Base-by-base conservation (phyloP, 2,329 filamentous ascomycete genomes). In the Neoarthrinium moseri region DNA sequence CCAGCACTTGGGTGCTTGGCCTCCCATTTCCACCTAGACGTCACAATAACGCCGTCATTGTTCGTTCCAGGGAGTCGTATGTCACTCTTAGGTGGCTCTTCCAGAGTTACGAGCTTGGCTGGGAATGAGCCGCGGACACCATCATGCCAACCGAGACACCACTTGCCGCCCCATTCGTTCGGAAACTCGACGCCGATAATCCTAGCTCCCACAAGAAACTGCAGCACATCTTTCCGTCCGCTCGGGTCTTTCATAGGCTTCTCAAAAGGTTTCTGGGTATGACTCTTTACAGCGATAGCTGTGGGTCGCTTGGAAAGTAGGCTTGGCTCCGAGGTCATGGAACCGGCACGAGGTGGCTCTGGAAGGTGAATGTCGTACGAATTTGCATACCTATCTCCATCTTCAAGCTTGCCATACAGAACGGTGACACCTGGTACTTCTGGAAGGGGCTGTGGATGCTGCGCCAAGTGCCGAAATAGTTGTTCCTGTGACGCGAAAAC, bases 381-480 rank as follows among this genome's bases (percentile, higher is more conserved):
- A 21, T 57, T 49, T 7, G 30, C 47, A 34, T 49, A 37, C 1
- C 46, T 44, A 18, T 55, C 47, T n/a, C 54, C 50, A 8, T 45
- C 47, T n/a, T 20, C 48, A 5, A 54, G 17, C 22, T 53, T 50
- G 21, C 66, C 67, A 46, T 73, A 72, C 4, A 64, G 47, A 4
- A 72, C 41, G 0, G 60, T 62, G 3, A 72, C 45, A 4, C 69
- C 70, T 0, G 64, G 51, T 6, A 73, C 57, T 0, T 58, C 47
- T 0, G 69, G 64, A 8, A 73, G 53, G 6, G 70, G 70, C 39
- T 68, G 69, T 0, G 68, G 64, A 41, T 73, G 70, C 2, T 64
- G 60, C 2, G 67, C 58, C 0, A 73, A 51, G 44, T 73, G 70
- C 18, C 58, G 60, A 30, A 73, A 55, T 7, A 72, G 62, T 24